Conservation (phyloP, 169 alveolate species). For the Hepatocystis sp. region DNA sequence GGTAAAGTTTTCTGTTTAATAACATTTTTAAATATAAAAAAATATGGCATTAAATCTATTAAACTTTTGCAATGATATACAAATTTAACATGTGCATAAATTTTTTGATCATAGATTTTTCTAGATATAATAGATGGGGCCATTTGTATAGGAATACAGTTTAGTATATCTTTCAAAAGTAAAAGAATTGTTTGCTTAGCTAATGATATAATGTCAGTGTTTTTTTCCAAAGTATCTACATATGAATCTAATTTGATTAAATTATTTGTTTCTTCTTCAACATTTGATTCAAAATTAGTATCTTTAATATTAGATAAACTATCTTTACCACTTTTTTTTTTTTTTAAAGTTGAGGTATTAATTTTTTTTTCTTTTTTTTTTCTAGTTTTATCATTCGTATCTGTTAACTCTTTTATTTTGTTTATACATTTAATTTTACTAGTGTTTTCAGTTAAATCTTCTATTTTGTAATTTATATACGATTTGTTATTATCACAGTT, state of each 20-base stretch:
- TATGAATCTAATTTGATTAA: constrained; percentile 42
- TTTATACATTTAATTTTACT: too few relatives aligned
- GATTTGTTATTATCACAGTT: neutral
- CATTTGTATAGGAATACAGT: constrained; percentile 74
- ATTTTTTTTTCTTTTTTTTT: neutral
- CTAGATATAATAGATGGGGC: constrained; percentile 68
- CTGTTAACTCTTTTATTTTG: constrained; percentile 5
- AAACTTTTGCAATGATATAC: constrained; percentile 39
- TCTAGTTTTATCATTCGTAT: constrained; percentile 34
- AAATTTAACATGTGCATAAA: constrained; percentile 62
- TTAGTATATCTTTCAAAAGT: constrained; percentile 55
- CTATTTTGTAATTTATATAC: neutral
- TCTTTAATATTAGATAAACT: constrained; percentile 7
- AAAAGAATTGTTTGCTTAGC: constrained; percentile 71
- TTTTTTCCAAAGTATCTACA: constrained; percentile 21
- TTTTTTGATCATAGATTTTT: constrained; percentile 65
- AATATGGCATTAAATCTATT: constrained; percentile 54
- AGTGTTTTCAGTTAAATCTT: too few relatives aligned
- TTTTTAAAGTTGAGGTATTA: too few relatives aligned
- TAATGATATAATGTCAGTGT: constrained; percentile 30
- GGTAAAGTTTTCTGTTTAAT: constrained; percentile 61
- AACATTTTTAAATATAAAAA: constrained; percentile 59
- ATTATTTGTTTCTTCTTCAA: constrained; percentile 49
- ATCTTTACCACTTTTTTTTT: neutral
- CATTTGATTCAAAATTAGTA: constrained; percentile 10